Evolutionary conservation across 129 eudicot species (phyloP), one percentile per base, ranked within the genome.

Genomic region (Arctium lappa): DNA sequence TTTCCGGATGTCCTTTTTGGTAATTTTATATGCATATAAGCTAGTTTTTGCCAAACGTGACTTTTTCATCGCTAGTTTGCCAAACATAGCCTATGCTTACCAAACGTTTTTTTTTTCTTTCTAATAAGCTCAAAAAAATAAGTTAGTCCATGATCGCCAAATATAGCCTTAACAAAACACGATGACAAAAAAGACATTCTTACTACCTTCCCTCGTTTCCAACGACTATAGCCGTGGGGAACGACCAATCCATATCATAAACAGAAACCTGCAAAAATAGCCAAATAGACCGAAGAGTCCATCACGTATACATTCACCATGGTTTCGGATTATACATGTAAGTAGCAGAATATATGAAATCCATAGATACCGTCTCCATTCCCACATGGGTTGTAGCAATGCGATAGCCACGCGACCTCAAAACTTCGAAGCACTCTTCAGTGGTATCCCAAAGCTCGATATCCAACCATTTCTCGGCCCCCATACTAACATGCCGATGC

Each of bases 401-500:
- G 83, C 97, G 92, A 86, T 93, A 95, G 44, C 99, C 99, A 44
- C 99, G 99, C 6, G 97, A 90, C 78, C 82, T 93, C 77, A 95
- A 88, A 80, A 79, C 90, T 62, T 87, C 73, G 69, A 95, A 95
- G 90, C 99, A 95, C 85, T 93, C 91, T 40, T 82, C 78, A 63
- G 89, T 73, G 36, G 99, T 91, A 85, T 85, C 80, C 99, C 99
- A 95, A 69, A 93, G 90, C 83, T 95, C 99, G 80, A 95, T 93
- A 81, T 95, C 99, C 80, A 95, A 82, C 99, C 99, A 95, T 80
- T 93, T 95, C 90, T 95, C 99, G 7, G 99, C 97, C 38, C 99
- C 99, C 99, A 91, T 93, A 79, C 99, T 95, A 65, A 95, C 97
- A 91, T 91, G 97, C 1, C 99, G 97, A 85, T 92, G 94, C 63